These are phyloP conservation scores for Umbilicus rupestris DNA, from an alignment of 164 flowering plant genomes.

Conservation along the genomic window DNA sequence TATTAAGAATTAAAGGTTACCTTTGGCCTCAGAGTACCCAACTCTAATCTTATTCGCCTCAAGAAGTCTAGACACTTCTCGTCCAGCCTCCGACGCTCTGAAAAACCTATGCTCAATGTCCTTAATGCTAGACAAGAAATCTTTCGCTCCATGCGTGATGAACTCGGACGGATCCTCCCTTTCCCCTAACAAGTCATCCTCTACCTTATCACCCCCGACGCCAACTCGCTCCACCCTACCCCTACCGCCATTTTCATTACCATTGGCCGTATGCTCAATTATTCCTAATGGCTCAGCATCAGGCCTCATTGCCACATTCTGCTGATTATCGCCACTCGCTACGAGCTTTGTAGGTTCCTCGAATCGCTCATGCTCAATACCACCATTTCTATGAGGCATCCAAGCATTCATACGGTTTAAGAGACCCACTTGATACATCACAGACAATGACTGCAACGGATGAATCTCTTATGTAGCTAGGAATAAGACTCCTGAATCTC, in stretches of 20 bases:
- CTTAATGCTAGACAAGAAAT: conserved; percentile 80
- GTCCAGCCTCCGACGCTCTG: conserved; percentile 88
- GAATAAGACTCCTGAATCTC: conserved; percentile 86
- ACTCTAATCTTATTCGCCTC: conserved; percentile 71
- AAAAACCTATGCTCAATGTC: conserved; percentile 81
- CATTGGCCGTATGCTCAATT: neutral
- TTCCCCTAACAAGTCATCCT: conserved; percentile 29
- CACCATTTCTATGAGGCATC: conserved; percentile 22
- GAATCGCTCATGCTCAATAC: conserved; percentile 10
- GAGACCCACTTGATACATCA: conserved; percentile 85
- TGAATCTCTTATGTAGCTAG: conserved; percentile 90
- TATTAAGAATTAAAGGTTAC: conserved; percentile 33
- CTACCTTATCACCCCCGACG: conserved; percentile 22
- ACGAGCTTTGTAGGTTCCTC: neutral
- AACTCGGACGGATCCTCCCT: conserved; percentile 91
- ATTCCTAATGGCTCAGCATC: neutral
- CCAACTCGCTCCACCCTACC: conserved; percentile 19
- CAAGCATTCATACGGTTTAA: conserved; percentile 21
- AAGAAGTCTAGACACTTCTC: conserved; percentile 77
- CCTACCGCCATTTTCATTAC: conserved; percentile 15
- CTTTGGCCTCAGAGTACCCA: conserved; percentile 51
- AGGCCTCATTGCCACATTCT: neutral
- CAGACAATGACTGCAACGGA: conserved; percentile 84
- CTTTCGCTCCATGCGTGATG: conserved; percentile 92
- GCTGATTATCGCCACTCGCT: neutral